Evolutionary conservation across 805 yeast genomes (phyloP), one percentile per base, ranked within the genome.

Genomic region (Diddensiella santjacobensis): DNA sequence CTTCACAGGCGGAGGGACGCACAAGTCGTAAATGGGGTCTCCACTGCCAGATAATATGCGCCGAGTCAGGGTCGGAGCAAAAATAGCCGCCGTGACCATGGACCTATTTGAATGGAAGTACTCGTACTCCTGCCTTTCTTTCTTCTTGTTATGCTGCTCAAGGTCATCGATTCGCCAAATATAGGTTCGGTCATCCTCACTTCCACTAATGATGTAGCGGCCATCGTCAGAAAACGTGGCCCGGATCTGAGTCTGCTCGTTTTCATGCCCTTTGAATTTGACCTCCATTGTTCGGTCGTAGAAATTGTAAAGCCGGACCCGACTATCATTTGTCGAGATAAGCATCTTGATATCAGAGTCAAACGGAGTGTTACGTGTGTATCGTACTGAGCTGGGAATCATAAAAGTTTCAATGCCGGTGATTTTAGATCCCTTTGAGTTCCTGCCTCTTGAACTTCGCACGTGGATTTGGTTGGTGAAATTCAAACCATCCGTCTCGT

Each of bases 171-270:
- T 64, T 47, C 76, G 74, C 98, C 98, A 91, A 10, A 87, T 68
- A 60, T 89, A 90, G 11, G 86, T 78, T 81, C 89, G 81, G 56
- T 86, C 87, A 66, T 90, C 93, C 62, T 90, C 96, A 10, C 95
- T 84, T 0, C 96, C 96, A 4, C 85, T 73, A 5, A 89, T 74
- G 3, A 89, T 74, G 58, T 77, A 78, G 10, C 67, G 59, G 45
- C 71, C 67, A 56, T 81, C 81, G 44, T 79, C 87, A 20, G 82
- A 78, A 2, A 77, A 60, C 0, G 78, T 66, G 0, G 96, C 96
- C 10, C 72, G 72, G 44, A 86, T 84, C 37, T 87, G 88, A 3
- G 91, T 79, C 40, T 81, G 77, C 46, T 75, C 76, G 63, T 87
- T 88, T 29, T 78, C 75, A 47, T 78, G 74, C 0, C 97, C 98